Conservation (phyloP, 305 asterid species). For the Fraxinus baroniana region DNA sequence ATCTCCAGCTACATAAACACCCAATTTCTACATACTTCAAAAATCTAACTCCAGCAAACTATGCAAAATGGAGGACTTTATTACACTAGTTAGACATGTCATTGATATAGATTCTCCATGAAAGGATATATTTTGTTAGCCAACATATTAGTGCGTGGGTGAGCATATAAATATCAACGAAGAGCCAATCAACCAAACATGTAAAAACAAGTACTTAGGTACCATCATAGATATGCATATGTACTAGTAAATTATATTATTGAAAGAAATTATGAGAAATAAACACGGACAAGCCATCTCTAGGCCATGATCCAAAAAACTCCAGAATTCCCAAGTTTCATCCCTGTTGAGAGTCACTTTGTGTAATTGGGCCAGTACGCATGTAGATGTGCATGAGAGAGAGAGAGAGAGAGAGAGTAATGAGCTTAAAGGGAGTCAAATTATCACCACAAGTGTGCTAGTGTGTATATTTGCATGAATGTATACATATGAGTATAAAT, state of each 20-base stretch:
- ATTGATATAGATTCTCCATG: neutral
- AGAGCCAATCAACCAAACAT: neutral
- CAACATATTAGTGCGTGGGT: neutral
- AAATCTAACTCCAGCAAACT: slow-evolving; percentile 13
- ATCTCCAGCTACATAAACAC: slow-evolving; percentile 63
- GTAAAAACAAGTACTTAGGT: neutral
- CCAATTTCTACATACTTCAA: slow-evolving; percentile 22
- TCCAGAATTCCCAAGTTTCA: neutral
- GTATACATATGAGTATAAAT: neutral
- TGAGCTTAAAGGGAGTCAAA: neutral
- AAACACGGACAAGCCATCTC: neutral
- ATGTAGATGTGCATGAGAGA: neutral
- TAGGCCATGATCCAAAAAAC: neutral
- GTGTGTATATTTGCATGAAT: neutral
- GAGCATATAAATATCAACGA: neutral
- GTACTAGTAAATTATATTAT: neutral
- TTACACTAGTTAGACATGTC: neutral
- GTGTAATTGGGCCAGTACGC: neutral
- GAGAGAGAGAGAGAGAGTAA: neutral
- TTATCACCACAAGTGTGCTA: neutral
- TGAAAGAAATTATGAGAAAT: neutral
- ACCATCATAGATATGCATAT: neutral
- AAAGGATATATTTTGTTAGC: neutral
- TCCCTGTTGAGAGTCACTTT: neutral
- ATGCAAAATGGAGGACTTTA: neutral